Percentiles rank a stretch among this genome's conserved stretches.
These are phyloP conservation scores for Colletotrichum limetticola DNA, from an alignment of 2,329 filamentous ascomycete genomes.

Conservation along the genomic window DNA sequence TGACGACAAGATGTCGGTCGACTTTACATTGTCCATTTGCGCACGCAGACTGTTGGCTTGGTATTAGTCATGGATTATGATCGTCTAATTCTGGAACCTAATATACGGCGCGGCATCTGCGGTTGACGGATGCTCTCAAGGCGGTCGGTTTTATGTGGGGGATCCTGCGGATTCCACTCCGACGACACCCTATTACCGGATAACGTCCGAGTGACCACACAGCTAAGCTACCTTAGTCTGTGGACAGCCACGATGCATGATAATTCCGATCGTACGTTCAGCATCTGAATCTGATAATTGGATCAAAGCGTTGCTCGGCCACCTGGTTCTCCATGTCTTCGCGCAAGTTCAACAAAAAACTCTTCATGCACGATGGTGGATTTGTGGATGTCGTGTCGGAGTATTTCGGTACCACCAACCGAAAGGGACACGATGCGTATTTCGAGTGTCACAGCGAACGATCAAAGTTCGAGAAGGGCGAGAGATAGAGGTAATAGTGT, in stretches of 20 bases:
- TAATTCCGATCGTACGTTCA: background rate
- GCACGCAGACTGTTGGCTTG: background rate
- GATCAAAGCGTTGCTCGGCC: background rate
- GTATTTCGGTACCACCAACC: background rate
- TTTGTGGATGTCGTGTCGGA: background rate
- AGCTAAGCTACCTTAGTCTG: background rate
- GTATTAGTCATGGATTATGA: background rate
- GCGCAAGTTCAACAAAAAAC: too few relatives aligned
- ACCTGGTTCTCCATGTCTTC: background rate
- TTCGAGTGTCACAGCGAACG: background rate
- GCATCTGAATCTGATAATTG: background rate
- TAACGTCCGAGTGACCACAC: background rate
- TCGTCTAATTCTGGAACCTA: background rate
- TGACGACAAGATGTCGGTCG: background rate
- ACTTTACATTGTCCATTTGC: background rate
- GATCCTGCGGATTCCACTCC: background rate
- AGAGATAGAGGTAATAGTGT: background rate
- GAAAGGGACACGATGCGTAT: background rate
- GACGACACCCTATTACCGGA: background rate
- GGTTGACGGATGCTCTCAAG: background rate
- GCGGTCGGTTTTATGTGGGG: background rate
- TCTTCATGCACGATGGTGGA: background rate
- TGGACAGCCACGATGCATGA: background rate
- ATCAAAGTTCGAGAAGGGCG: background rate
- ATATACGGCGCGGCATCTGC: background rate